Evolutionary conservation across 768 basidiomycete genomes (phyloP).

Genomic region (Macrolepiota dolichaula): DNA sequence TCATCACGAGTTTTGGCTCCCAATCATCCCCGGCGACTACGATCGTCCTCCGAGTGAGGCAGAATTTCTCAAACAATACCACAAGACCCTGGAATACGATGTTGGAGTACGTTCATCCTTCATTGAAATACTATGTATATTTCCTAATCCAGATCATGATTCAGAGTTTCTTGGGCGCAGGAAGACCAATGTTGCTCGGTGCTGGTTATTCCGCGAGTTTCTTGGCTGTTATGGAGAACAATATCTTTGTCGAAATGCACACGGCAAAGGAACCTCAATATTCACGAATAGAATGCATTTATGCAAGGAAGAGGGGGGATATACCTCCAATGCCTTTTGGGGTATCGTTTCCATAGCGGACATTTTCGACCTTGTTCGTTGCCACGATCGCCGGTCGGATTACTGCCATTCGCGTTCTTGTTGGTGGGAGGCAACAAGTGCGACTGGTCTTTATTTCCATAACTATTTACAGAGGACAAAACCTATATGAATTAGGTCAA

Average conservation of each 20-base stretch:
- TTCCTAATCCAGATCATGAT: not conserved
- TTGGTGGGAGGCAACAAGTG: not conserved
- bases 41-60: constrained; percentile 32
- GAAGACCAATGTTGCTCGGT: constrained; percentile 64
- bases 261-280: constrained; percentile 44
- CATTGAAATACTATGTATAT: not conserved
- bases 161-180: constrained; percentile 64
- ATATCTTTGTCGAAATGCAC: constrained; percentile 49
- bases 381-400: not conserved
- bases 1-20: constrained; percentile 60
- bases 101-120: constrained; percentile 37
- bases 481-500: too few relatives aligned
- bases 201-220: constrained; percentile 53
- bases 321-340: not conserved
- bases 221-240: constrained; percentile 50
- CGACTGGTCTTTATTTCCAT: not conserved
- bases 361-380: not conserved
- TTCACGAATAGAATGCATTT: constrained; percentile 57
- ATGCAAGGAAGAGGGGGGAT: constrained; percentile 45
- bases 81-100: constrained; percentile 36
- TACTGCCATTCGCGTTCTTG: not conserved
- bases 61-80: constrained; percentile 43
- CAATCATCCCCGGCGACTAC: constrained; percentile 51
- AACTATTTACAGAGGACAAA: not conserved
- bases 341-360: not conserved